These are phyloP conservation scores for Salix dunnii DNA, from an alignment of 345 rosid species.

Conservation along the genomic window DNA sequence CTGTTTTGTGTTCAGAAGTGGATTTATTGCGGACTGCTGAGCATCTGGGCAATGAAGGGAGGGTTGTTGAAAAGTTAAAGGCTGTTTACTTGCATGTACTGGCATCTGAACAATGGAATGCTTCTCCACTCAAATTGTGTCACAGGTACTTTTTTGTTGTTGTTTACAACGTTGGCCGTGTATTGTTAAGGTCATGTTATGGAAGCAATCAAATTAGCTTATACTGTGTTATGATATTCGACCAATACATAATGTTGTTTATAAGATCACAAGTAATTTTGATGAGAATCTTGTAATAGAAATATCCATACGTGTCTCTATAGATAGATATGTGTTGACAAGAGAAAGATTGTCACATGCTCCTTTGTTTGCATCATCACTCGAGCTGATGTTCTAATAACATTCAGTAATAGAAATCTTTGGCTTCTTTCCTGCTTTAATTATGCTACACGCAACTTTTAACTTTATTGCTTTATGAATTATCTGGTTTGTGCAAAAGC, in stretches of 20 bases:
- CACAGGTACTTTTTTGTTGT: constrained; percentile 38
- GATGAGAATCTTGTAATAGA: not conserved
- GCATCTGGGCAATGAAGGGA: constrained; percentile 18
- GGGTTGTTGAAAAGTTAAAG: constrained; percentile 46
- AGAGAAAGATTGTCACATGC: not conserved
- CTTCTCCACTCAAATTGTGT: constrained; percentile 49
- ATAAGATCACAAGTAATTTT: not conserved
- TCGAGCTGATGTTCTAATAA: not conserved
- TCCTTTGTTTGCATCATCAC: not conserved
- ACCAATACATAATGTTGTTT: not conserved
- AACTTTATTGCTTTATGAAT: not conserved
- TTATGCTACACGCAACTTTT: not conserved
- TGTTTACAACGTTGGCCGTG: too few relatives aligned
- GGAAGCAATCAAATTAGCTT: not conserved
- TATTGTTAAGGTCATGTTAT: too few relatives aligned
- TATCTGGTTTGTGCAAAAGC: not conserved
- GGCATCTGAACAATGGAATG: constrained; percentile 67
- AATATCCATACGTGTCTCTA: not conserved
- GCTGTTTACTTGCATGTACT: constrained; percentile 55
- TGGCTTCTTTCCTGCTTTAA: not conserved
- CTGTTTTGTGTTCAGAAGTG: constrained; percentile 21
- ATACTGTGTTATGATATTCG: not conserved
- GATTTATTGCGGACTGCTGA: constrained; percentile 22
- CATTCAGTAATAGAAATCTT: not conserved
- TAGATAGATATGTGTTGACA: not conserved